Conservation (phyloP, 768 basidiomycete genomes). For the Lyophyllum decastes region DNA sequence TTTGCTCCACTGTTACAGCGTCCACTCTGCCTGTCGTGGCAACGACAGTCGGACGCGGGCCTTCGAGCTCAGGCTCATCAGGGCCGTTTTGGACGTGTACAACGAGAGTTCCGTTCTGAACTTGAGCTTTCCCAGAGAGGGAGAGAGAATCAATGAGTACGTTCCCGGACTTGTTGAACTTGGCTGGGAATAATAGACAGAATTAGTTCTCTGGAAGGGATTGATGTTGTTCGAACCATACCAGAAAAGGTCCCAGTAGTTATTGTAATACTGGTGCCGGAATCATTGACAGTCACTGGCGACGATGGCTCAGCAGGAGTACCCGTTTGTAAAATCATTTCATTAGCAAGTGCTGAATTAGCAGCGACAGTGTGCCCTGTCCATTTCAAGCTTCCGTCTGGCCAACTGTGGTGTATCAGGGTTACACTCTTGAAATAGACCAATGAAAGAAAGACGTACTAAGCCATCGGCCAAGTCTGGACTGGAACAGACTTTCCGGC, state of each 20-base stretch:
- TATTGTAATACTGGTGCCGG: slow-evolving; percentile 24
- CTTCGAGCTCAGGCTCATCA: slow-evolving; percentile 32
- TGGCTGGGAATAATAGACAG: slow-evolving; percentile 17
- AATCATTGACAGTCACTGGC: slow-evolving; percentile 30
- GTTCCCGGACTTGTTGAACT: slow-evolving; percentile 32
- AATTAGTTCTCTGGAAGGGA: not conserved
- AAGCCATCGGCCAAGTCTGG: slow-evolving; percentile 39
- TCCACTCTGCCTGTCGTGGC: slow-evolving; percentile 28
- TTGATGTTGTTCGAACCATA: not conserved
- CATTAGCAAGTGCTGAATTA: slow-evolving; percentile 22
- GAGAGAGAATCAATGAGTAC: slow-evolving; percentile 31
- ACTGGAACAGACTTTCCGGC: slow-evolving; percentile 24
- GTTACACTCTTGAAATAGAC: not conserved
- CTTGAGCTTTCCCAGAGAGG: slow-evolving; percentile 27
- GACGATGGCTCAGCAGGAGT: slow-evolving; percentile 33
- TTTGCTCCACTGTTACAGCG: slow-evolving; percentile 33
- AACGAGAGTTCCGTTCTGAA: slow-evolving; percentile 30
- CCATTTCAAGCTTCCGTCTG: slow-evolving; percentile 41
- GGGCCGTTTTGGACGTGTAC: slow-evolving; percentile 34
- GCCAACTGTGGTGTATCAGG: not conserved
- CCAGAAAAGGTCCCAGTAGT: slow-evolving; percentile 33
- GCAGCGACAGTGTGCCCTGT: slow-evolving; percentile 37
- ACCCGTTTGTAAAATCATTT: slow-evolving; percentile 27
- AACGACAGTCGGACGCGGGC: slow-evolving; percentile 22
- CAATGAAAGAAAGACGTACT: slow-evolving; percentile 21